A percentile compares a stretch with the other conserved stretches of the same genome.
Conservation (phyloP, 495 filamentous ascomycete genomes). For the Aspergillus mulundensis region DNA sequence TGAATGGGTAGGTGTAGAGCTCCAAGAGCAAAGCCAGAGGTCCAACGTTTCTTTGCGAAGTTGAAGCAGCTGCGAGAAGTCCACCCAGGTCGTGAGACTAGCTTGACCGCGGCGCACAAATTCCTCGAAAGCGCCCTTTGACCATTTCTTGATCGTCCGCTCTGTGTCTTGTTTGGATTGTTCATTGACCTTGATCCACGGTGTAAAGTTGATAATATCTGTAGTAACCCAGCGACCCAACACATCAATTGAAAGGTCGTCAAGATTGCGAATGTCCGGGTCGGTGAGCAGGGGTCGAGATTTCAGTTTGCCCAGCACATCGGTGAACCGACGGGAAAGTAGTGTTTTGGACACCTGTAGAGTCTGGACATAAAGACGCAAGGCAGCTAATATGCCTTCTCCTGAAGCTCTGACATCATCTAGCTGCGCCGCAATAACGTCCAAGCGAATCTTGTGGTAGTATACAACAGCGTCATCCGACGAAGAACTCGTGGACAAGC, state of each 20-base stretch:
- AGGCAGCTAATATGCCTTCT: conserved; percentile 54
- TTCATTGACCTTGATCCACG: conserved; percentile 84
- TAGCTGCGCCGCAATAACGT: conserved; percentile 59
- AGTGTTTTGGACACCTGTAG: conserved; percentile 70
- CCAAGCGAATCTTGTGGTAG: conserved; percentile 71
- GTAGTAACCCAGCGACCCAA: conserved; percentile 78
- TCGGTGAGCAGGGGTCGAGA: conserved; percentile 65
- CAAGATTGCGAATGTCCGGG: conserved; percentile 55
- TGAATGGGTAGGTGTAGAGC: conserved; percentile 37
- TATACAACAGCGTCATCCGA: conserved; percentile 75
- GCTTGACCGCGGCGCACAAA: conserved; percentile 57
- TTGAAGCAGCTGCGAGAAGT: conserved; percentile 63
- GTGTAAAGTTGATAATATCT: conserved; percentile 81
- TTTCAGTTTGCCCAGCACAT: conserved; percentile 66
- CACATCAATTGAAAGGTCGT: conserved; percentile 75
- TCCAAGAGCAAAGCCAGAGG: conserved; percentile 62
- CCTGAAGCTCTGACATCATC: conserved; percentile 29
- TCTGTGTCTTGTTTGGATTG: conserved; percentile 60
- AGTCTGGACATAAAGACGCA: conserved; percentile 73
- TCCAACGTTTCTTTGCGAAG: conserved; percentile 66
- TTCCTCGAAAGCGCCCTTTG: conserved; percentile 60
- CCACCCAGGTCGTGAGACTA: conserved; percentile 50
- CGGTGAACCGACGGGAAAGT: conserved; percentile 66
- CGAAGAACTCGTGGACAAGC: conserved; percentile 75
- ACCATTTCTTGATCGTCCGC: conserved; percentile 69